A percentile compares a stretch with the other conserved stretches of the same genome.
Evolutionary conservation across 306 rosid species (phyloP).

Genomic region (Dalbergia oliveri): DNA sequence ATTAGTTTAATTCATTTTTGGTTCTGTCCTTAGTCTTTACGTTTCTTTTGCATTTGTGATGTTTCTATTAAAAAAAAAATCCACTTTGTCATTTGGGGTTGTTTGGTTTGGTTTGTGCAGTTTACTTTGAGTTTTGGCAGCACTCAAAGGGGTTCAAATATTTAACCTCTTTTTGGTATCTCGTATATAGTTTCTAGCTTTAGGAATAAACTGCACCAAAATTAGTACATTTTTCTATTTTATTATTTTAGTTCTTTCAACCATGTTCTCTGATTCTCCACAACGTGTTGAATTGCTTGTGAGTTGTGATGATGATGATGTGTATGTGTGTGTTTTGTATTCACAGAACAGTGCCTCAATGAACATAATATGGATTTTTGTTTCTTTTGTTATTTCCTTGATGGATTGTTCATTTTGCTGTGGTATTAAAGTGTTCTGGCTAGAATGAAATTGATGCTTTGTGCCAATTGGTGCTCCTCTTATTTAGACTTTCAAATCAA

Average conservation of each 20-base stretch:
- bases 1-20: neutral
- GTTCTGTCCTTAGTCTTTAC: neutral
- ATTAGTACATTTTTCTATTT: neutral
- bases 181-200: neutral
- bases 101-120: neutral
- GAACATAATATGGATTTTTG: neutral
- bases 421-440: conserved; percentile 16
- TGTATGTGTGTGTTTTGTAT: neutral
- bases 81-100: neutral
- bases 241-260: neutral
- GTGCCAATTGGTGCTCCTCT: neutral
- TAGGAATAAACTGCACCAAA: neutral
- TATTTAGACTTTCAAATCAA: neutral
- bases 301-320: neutral
- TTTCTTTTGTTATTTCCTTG: neutral
- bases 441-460: neutral
- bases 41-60: too few species aligned
- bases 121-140: neutral
- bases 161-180: conserved; percentile 32
- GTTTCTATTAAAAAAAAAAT: neutral
- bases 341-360: neutral
- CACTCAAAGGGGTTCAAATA: neutral
- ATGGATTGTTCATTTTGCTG: neutral
- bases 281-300: neutral
- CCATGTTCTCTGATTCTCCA: neutral